phyloP scores from a whole-genome alignment of 2,329 filamentous ascomycete genomes.

The Penicillium digitatum region DNA sequence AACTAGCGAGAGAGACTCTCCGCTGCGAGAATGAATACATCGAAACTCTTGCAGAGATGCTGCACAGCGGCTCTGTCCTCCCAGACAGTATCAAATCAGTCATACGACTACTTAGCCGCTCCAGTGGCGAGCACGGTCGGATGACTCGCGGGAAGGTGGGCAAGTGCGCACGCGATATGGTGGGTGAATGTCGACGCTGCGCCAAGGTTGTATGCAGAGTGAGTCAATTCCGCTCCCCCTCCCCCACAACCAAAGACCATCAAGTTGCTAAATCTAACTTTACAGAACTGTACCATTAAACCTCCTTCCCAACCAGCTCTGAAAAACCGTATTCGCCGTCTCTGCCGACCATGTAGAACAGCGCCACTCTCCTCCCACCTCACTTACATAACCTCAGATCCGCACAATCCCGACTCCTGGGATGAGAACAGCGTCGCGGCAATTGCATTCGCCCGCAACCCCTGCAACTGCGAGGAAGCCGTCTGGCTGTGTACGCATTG shows the following conservation, averaged over 20 bases:
- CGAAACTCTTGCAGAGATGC: conserved; percentile 35
- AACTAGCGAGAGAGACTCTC: conserved; percentile 70
- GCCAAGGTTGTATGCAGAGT: conserved; percentile 76
- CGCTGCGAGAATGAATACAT: conserved; percentile 70
- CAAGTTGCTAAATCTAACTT: neutral
- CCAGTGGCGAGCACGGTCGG: conserved; percentile 31
- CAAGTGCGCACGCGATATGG: conserved; percentile 81
- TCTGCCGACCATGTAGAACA: conserved; percentile 71
- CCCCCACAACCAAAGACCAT: conserved; percentile 4
- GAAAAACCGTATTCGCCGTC: conserved; percentile 71
- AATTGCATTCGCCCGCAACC: conserved; percentile 49
- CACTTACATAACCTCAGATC: conserved; percentile 20
- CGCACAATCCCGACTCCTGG: conserved; percentile 30
- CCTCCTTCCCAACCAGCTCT: conserved; percentile 65
- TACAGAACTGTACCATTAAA: conserved; percentile 85
- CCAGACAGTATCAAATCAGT: conserved; percentile 33
- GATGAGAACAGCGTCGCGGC: conserved; percentile 27
- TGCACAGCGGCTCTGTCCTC: conserved; percentile 42
- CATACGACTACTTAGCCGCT: conserved; percentile 28
- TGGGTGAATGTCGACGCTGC: conserved; percentile 76
- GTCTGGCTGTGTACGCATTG: conserved; percentile 87
- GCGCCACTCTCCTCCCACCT: conserved; percentile 56
- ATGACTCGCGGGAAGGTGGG: conserved; percentile 65
- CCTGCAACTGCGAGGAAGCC: conserved; percentile 54
- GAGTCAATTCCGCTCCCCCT: conserved; percentile 33